Percentiles rank a stretch among this genome's conserved stretches.
Evolutionary conservation across 169 alveolate genomes (phyloP).

Genomic region (Theileria sp.): DNA sequence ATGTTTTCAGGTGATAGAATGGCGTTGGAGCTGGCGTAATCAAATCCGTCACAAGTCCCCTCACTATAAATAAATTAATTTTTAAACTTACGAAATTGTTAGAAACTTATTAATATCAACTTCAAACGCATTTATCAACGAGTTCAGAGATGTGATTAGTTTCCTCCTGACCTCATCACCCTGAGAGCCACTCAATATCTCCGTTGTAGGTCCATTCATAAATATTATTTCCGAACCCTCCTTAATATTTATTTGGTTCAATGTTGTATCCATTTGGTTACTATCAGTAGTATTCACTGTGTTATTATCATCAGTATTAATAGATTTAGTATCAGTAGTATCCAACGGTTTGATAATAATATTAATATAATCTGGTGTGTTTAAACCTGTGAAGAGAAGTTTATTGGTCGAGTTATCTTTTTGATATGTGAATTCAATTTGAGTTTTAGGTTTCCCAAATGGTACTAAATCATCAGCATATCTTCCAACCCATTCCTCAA

Average conservation of each 20-base stretch:
- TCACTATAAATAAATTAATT: background rate
- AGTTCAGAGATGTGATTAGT: constrained; percentile 13
- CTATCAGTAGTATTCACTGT: no score
- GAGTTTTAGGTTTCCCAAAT: constrained; percentile 56
- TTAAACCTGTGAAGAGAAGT: constrained; percentile 12
- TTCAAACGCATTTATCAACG: constrained; percentile 33
- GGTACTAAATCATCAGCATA: constrained; percentile 28
- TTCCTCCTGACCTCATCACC: constrained; percentile 23
- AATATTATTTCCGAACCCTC: constrained; percentile 21
- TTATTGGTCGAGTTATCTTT: constrained; percentile 24
- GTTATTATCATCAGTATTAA: no score
- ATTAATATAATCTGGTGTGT: constrained; percentile 42
- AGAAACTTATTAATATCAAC: constrained; percentile 34
- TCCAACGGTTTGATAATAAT: constrained; percentile 21
- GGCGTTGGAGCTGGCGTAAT: constrained; percentile 49
- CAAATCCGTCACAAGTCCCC: background rate
- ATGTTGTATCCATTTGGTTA: no score
- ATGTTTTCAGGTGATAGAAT: constrained; percentile 22
- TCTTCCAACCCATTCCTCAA: constrained; percentile 47
- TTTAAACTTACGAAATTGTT: constrained; percentile 28
- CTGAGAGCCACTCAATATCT: constrained; percentile 22
- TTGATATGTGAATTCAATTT: constrained; percentile 21
- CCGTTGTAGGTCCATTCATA: constrained; percentile 45
- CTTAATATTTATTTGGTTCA: no score
- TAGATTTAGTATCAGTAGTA: background rate